Conservation (phyloP, 176 grass and related monocot genomes). For the Oryza longistaminata region DNA sequence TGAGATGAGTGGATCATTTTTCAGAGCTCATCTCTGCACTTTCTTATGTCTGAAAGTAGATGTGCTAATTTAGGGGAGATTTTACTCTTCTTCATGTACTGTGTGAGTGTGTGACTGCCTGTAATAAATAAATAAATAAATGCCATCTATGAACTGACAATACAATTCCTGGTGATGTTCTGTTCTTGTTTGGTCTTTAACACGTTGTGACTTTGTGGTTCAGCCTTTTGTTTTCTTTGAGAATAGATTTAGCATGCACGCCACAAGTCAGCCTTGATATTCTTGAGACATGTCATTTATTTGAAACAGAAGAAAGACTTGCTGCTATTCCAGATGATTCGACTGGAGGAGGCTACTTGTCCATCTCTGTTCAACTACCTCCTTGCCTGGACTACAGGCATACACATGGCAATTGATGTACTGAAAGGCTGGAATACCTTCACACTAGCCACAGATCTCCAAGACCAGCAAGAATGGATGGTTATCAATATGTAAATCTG, state of each 20-base stretch:
- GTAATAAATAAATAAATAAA: conserved; percentile 13
- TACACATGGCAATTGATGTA: neutral
- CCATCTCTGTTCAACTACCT: neutral
- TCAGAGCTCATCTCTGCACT: conserved; percentile 6
- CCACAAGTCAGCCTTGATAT: neutral
- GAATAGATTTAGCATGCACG: neutral
- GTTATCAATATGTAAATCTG: neutral
- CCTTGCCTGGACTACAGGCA: neutral
- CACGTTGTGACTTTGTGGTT: neutral
- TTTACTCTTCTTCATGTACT: neutral
- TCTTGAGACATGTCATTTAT: neutral
- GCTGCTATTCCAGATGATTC: neutral
- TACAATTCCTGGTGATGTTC: neutral
- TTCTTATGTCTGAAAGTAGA: neutral
- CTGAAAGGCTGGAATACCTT: neutral
- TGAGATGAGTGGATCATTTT: neutral
- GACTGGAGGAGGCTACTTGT: neutral
- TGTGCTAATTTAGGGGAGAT: conserved; percentile 27
- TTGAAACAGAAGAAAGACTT: neutral
- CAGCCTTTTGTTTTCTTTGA: neutral
- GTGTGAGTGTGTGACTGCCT: neutral
- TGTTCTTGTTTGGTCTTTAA: neutral
- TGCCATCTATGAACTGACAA: neutral
- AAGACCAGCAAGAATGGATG: too few relatives aligned
- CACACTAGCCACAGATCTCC: too few relatives aligned